Evolutionary conservation across 2,329 filamentous ascomycete species (phyloP).

Genomic region (Fusarium sp.): DNA sequence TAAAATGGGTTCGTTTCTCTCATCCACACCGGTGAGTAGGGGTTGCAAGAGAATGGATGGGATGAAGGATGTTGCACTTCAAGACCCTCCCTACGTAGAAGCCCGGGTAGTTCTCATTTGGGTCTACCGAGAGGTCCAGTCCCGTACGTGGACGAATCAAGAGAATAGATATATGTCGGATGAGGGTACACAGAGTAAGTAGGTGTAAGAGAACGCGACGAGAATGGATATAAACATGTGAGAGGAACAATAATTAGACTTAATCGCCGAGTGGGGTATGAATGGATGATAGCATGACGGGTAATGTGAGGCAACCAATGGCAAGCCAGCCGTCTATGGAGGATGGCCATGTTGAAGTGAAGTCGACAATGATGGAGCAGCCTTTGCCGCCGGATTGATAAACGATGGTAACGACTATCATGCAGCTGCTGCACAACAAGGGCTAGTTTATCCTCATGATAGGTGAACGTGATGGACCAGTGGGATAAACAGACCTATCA

Average conservation of each 20-base stretch:
- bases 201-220: slow-evolving; percentile 37
- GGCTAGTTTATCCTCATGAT: slow-evolving; percentile 18
- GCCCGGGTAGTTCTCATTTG: slow-evolving; percentile 29
- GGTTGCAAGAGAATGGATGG: slow-evolving; percentile 11
- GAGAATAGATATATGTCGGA: slow-evolving; percentile 17
- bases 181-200: slow-evolving; percentile 30
- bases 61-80: slow-evolving; percentile 23
- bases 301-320: slow-evolving; percentile 33
- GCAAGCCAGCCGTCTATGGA: not conserved
- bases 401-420: slow-evolving; percentile 16
- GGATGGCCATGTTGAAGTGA: slow-evolving; percentile 23
- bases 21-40: slow-evolving; percentile 48
- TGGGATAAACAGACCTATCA: slow-evolving; percentile 25
- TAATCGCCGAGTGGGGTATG: slow-evolving; percentile 32
- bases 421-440: not conserved
- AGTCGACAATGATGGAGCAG: slow-evolving; percentile 11
- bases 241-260: slow-evolving; percentile 23
- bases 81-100: slow-evolving; percentile 27
- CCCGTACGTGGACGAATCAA: slow-evolving; percentile 46
- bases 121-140: slow-evolving; percentile 21
- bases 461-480: slow-evolving; percentile 29
- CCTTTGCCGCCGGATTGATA: slow-evolving; percentile 23
- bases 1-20: slow-evolving; percentile 26
- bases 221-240: slow-evolving; percentile 29
- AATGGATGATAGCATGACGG: slow-evolving; percentile 17